Evolutionary conservation across 208 protist species (phyloP).

Genomic region (Acanthamoeba rhysodes): DNA sequence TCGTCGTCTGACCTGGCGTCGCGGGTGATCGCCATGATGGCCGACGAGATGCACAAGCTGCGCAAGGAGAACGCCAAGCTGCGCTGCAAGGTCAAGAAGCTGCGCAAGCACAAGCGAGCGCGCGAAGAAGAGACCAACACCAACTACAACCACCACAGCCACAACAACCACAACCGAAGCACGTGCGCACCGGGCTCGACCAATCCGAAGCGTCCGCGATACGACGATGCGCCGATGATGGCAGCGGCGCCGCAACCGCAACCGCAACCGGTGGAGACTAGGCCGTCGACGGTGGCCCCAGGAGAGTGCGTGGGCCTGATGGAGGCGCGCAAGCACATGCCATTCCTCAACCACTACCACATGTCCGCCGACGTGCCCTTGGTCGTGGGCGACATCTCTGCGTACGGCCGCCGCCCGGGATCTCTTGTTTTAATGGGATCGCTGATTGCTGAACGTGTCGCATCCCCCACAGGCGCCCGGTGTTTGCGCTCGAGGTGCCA

Average conservation of each 20-base stretch:
- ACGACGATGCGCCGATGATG: no score
- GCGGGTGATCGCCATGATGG: constrained; percentile 13
- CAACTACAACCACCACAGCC: not conserved
- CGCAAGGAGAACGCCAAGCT: constrained; percentile 13
- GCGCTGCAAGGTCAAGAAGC: constrained; percentile 1
- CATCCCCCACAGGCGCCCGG: not conserved
- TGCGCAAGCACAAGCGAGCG: not conserved
- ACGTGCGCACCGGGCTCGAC: no score
- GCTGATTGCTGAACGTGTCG: not conserved
- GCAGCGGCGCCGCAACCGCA: not conserved
- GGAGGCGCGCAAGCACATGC: not conserved
- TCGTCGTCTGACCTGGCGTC: not conserved
- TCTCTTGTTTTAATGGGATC: no score
- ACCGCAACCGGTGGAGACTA: not conserved
- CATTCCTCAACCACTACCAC: not conserved
- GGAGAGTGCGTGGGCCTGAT: not conserved
- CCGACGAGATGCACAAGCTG: not conserved
- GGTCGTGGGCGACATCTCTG: not conserved
- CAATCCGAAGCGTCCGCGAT: no score
- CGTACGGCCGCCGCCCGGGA: not conserved
- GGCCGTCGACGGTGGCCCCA: not conserved
- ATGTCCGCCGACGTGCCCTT: not conserved
- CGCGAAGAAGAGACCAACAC: not conserved
- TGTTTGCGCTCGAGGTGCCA: not conserved
- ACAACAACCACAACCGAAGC: not conserved